Conservation (phyloP, 176 grass and related monocot genomes). For the Juncus inflexus region DNA sequence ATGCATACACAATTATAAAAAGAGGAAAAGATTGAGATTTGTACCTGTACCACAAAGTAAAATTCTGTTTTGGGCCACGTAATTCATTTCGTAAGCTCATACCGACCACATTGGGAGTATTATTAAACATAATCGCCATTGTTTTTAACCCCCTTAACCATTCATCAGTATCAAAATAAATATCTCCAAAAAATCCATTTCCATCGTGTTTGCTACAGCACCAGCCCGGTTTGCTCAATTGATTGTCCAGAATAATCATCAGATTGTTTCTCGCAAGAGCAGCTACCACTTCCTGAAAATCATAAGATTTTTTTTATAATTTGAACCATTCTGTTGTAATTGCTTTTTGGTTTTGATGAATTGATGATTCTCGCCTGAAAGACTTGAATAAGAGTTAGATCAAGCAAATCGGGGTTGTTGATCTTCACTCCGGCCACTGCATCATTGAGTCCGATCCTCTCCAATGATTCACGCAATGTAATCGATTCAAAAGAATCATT, state of each 20-base stretch:
- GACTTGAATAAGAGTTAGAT: constrained; percentile 63
- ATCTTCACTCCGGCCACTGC: constrained; percentile 62
- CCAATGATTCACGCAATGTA: constrained; percentile 66
- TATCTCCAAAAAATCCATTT: constrained; percentile 88
- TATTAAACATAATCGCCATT: constrained; percentile 72
- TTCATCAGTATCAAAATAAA: constrained; percentile 77
- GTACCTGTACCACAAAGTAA: constrained; percentile 93
- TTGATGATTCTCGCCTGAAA: constrained; percentile 44
- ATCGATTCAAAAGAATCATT: constrained; percentile 57
- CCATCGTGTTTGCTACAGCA: constrained; percentile 66
- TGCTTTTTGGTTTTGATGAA: not conserved
- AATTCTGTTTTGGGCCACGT: constrained; percentile 65
- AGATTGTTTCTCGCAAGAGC: constrained; percentile 58
- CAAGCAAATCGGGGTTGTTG: constrained; percentile 68
- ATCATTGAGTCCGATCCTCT: constrained; percentile 49
- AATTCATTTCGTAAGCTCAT: constrained; percentile 95
- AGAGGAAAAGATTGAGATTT: not conserved
- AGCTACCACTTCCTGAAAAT: constrained; percentile 60
- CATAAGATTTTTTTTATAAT: not conserved
- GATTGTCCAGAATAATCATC: constrained; percentile 98
- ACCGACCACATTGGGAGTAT: constrained; percentile 65
- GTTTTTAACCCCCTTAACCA: constrained; percentile 64
- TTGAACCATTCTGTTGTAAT: no score
- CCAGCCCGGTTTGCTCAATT: constrained; percentile 86
- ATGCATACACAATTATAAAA: no score